Evolutionary conservation across 768 basidiomycete genomes (phyloP), one percentile per base, ranked within the genome.

Genomic region (Lyophyllum semitale): DNA sequence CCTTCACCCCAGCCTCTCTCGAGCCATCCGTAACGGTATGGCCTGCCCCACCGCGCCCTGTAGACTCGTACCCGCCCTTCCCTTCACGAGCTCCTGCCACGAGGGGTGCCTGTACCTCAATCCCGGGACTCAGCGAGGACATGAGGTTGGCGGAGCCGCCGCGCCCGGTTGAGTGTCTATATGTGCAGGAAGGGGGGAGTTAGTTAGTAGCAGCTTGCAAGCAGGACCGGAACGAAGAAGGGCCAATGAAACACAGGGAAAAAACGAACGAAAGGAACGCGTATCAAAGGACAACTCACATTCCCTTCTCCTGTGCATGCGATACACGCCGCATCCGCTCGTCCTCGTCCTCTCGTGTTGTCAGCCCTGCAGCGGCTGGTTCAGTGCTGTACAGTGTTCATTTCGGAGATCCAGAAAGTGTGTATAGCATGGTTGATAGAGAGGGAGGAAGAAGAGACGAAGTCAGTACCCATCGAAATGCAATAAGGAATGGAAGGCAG

Each of bases 351-450:
- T 59, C 55, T 26, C 38, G 62, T 54, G 23, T 63, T 63, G 0
- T 63, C 64, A 2, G 56, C 60, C 0, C 64, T 63, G 1, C 64
- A 62, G 6, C 64, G 48, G 15, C 64, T 62, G 13, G 51, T 59
- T 1, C 59, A 66, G 37, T 57, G 59, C n/a, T n/a, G n/a, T n/a
- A n/a, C n/a, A n/a, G n/a, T n/a, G n/a, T n/a, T n/a, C n/a, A n/a
- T n/a, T n/a, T n/a, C n/a, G n/a, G n/a, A n/a, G n/a, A n/a, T n/a
- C n/a, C n/a, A n/a, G n/a, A n/a, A n/a, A n/a, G n/a, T n/a, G n/a
- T n/a, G n/a, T n/a, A n/a, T n/a, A n/a, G n/a, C n/a, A 22, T 4
- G 32, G n/a, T 29, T 23, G 15, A 5, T 23, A 6, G 20, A 22
- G 44, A 57, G n/a, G n/a, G n/a, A n/a, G n/a, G n/a, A n/a, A n/a